Percentiles rank a stretch among this genome's conserved stretches.
Evolutionary conservation across 106 monocot species (phyloP).

Genomic region (Allium fistulosum): DNA sequence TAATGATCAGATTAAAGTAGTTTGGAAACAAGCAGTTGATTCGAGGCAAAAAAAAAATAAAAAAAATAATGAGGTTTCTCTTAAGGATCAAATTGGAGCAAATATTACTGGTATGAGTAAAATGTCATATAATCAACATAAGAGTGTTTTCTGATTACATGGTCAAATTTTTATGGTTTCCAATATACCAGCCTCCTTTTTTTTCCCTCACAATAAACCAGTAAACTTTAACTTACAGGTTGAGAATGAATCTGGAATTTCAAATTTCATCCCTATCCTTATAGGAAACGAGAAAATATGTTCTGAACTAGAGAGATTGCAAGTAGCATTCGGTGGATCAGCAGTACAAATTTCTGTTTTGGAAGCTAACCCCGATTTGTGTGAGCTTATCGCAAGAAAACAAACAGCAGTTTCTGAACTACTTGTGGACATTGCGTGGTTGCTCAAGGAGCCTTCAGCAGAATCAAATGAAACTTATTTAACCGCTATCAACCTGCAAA

Average conservation of each 20-base stretch:
- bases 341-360: slow-evolving; percentile 3
- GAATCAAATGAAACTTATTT: slow-evolving; percentile 14
- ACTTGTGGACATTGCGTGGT: slow-evolving; percentile 82
- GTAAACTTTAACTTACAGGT: slow-evolving; percentile 27
- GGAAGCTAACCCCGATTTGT: slow-evolving; percentile 8
- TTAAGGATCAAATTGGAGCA: too few relatives aligned
- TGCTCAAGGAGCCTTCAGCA: slow-evolving; percentile 30
- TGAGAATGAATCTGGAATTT: slow-evolving; percentile 80
- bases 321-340: slow-evolving; percentile 11
- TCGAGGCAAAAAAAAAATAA: too few relatives aligned
- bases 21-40: too few relatives aligned
- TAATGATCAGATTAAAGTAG: too few relatives aligned
- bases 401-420: slow-evolving; percentile 44
- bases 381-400: slow-evolving; percentile 18
- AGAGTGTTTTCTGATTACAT: too few relatives aligned
- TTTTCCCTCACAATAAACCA: too few relatives aligned
- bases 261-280: slow-evolving; percentile 81
- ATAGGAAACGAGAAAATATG: slow-evolving; percentile 51
- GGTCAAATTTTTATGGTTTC: too few relatives aligned
- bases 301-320: slow-evolving; percentile 49
- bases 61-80: too few relatives aligned
- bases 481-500: slow-evolving; percentile 40
- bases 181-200: too few relatives aligned
- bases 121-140: too few relatives aligned
- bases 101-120: too few relatives aligned